Evolutionary conservation across 345 rosid species (phyloP).

Genomic region (Durio zibethinus): DNA sequence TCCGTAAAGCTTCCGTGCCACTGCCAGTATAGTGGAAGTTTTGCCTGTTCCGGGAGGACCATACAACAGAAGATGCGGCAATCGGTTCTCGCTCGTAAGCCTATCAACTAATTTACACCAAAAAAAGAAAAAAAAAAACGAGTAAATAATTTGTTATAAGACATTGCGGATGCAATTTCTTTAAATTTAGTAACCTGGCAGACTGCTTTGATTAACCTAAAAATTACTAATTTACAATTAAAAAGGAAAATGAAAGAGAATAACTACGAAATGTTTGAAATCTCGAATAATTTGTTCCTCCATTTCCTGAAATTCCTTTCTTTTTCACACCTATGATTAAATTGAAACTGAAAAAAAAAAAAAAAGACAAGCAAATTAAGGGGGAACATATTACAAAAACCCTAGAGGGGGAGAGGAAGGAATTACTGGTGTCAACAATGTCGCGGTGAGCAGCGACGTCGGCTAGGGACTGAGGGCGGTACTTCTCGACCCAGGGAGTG

Average conservation of each 20-base stretch:
- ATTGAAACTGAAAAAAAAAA: neutral
- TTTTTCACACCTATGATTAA: neutral
- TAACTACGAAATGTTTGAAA: neutral
- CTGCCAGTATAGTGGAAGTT: slow-evolving; percentile 98
- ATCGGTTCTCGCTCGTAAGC: slow-evolving; percentile 84
- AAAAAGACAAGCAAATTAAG: neutral
- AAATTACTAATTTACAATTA: neutral
- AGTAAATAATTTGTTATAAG: neutral
- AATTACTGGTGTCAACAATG: slow-evolving; percentile 89
- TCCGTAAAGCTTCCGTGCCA: slow-evolving; percentile 92
- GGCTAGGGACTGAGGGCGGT: slow-evolving; percentile 89
- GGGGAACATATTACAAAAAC: slow-evolving; percentile 10
- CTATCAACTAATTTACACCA: slow-evolving; percentile 61
- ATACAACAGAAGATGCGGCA: slow-evolving; percentile 89
- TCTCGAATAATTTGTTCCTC: neutral
- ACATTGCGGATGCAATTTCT: neutral
- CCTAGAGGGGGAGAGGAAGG: slow-evolving; percentile 19
- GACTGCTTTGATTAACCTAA: neutral
- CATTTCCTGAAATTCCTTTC: neutral
- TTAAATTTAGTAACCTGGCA: neutral
- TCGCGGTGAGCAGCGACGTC: slow-evolving; percentile 99
- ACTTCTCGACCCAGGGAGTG: slow-evolving; percentile 96
- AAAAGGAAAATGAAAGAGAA: neutral
- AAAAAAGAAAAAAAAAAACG: neutral
- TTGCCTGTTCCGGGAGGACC: slow-evolving; percentile 99